Evolutionary conservation across 2,329 filamentous ascomycete species (phyloP).

Genomic region (Talaromyces sp.): DNA sequence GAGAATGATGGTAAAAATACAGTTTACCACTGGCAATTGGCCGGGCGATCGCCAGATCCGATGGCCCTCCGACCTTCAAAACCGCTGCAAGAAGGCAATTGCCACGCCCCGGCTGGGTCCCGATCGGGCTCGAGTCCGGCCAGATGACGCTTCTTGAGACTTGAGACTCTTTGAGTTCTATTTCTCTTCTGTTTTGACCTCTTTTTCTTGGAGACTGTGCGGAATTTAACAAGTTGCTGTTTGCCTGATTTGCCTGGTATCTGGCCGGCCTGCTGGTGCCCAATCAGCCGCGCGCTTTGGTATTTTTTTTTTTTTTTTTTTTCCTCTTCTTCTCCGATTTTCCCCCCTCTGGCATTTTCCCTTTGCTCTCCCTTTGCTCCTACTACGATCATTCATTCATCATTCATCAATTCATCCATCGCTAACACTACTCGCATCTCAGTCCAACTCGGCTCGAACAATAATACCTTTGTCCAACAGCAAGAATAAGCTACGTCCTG

Average conservation of each 20-base stretch:
- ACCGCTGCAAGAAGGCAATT: not conserved
- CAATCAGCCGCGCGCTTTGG: not conserved
- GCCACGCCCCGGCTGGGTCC: not conserved
- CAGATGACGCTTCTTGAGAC: not conserved
- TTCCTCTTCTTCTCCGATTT: too few species aligned
- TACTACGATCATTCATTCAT: too few species aligned
- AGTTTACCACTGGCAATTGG: not conserved
- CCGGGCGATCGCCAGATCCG: conserved; percentile 9
- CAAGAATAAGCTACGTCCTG: not conserved
- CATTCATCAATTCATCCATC: not conserved
- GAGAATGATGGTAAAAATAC: not conserved
- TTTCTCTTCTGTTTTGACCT: not conserved
- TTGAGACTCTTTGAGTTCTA: not conserved
- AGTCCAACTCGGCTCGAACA: not conserved
- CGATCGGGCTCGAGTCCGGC: not conserved
- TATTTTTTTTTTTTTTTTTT: too few species aligned
- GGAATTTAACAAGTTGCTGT: too few species aligned
- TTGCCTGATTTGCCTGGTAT: not conserved
- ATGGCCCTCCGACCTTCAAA: conserved; percentile 7
- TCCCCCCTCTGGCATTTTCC: not conserved
- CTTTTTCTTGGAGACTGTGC: too few species aligned
- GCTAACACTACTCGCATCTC: not conserved
- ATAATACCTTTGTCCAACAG: not conserved
- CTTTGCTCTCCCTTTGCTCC: not conserved
- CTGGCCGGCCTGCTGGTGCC: not conserved